Base-by-base conservation (phyloP, 306 rosid genomes). In the Citrullus colocynthis region DNA sequence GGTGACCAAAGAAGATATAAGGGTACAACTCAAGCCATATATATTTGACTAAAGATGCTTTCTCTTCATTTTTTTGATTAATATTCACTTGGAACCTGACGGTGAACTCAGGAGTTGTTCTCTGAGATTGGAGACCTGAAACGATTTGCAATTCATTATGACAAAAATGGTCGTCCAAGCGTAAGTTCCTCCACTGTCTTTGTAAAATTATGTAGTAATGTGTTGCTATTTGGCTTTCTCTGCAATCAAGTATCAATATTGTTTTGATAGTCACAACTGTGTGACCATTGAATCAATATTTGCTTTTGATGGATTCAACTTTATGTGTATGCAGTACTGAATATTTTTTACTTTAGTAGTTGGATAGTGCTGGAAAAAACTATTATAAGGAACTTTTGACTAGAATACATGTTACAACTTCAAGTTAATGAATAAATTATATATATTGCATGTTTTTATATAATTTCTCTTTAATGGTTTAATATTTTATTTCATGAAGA, bases 1-100 rank as follows among this genome's bases (percentile, higher is more conserved):
- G 75, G 99, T 95, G 78, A 90, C 99, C 84, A 92, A 95, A 81
- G 97, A 95, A 83, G 99, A 95, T 82, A 90, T 95, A 89, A 89
- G 97, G 99, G 99, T 95, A 95, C 90, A 81, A 79, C 71, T 83
- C 63, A 55, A 82, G 86, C 83, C 86, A 76, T 80, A 72, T 80
- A 82, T 78, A 58, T 83, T 87, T 80, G 57, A 78, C 86, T 81
- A 82, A 88, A 80, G 81, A 81, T 81, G 79, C 82, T 84, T 81
- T 91, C 86, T 85, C 57, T 81, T 54, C 80, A 78, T 80, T 52
- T 80, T 82, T 78, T 81, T 78, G 79, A 65, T 84, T 84, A 88
- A 83, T 76, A 80, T 74, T 83, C 86, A 85, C 81, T 76, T 92
- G 92, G 91, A 85, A 81, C 90, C 65, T 89, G 85, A 81, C 81